phyloP scores from a whole-genome alignment of 345 rosid species.

The Punica granatum region DNA sequence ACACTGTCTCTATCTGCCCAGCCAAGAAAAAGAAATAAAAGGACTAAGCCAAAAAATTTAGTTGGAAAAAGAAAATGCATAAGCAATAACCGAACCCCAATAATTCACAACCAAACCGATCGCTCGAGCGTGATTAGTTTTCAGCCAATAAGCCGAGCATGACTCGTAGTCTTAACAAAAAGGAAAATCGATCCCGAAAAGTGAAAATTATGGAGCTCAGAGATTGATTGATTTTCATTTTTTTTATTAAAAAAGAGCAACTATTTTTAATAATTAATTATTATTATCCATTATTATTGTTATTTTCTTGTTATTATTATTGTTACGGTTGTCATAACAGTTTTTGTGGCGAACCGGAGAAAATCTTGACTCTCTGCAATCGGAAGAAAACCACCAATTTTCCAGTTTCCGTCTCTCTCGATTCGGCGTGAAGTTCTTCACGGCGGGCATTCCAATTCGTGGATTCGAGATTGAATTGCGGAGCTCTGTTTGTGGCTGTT shows the following conservation, averaged over 20 bases:
- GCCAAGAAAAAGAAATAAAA: not conserved
- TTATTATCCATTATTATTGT: not conserved
- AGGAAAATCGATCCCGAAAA: not conserved
- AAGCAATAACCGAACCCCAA: too few species aligned
- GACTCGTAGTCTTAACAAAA: too few species aligned
- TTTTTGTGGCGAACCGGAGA: not conserved
- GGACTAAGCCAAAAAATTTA: too few species aligned
- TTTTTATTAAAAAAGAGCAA: too few species aligned
- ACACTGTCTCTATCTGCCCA: conserved; percentile 1
- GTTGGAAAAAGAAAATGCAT: not conserved
- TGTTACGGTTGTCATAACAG: not conserved
- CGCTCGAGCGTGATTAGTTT: too few species aligned
- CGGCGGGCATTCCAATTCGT: not conserved
- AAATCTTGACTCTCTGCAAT: not conserved
- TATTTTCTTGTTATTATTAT: not conserved
- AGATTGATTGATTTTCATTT: not conserved
- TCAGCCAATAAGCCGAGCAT: too few species aligned
- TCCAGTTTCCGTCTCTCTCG: not conserved
- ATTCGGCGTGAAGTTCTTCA: not conserved
- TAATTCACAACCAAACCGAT: too few species aligned
- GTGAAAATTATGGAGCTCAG: not conserved
- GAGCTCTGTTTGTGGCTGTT: not conserved
- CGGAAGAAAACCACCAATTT: not conserved
- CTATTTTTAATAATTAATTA: too few species aligned
- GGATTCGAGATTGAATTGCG: not conserved